A percentile compares a stretch with the other conserved stretches of the same genome.
Evolutionary conservation across 202 grass and related monocot genomes (phyloP).

Genomic region (Alloteropsis angusta): DNA sequence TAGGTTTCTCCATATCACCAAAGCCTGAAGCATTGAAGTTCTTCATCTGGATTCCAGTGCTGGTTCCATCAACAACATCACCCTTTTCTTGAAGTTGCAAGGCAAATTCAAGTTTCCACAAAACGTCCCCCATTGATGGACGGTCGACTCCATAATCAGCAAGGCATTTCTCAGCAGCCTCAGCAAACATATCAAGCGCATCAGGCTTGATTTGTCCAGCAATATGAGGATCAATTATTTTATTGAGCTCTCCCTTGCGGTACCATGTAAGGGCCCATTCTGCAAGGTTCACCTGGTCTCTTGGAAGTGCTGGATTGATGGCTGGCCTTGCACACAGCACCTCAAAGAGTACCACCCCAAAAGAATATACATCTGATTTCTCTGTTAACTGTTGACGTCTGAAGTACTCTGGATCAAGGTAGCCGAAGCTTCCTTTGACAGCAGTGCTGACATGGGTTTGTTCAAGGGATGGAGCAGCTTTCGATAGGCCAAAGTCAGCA

Average conservation of each 20-base stretch:
- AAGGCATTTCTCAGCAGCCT: slow-evolving; percentile 80
- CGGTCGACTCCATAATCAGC: slow-evolving; percentile 79
- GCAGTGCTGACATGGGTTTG: slow-evolving; percentile 88
- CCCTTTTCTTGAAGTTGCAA: slow-evolving; percentile 74
- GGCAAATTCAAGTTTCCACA: slow-evolving; percentile 87
- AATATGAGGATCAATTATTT: slow-evolving; percentile 65
- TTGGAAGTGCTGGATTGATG: slow-evolving; percentile 73
- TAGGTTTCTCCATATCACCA: slow-evolving; percentile 28
- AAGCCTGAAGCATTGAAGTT: slow-evolving; percentile 27
- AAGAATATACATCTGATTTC: slow-evolving; percentile 85
- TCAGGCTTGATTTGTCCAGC: slow-evolving; percentile 50
- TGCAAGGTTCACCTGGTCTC: slow-evolving; percentile 82
- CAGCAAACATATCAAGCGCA: slow-evolving; percentile 66
- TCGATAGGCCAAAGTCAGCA: slow-evolving; percentile 79
- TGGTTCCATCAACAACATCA: slow-evolving; percentile 33
- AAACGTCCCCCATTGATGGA: slow-evolving; percentile 79
- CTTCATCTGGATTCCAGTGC: slow-evolving; percentile 28
- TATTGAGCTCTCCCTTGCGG: slow-evolving; percentile 55
- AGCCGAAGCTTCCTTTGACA: slow-evolving; percentile 93
- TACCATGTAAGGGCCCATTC: slow-evolving; percentile 69
- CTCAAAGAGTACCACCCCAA: slow-evolving; percentile 82
- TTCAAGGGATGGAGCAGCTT: slow-evolving; percentile 62
- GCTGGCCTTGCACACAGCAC: slow-evolving; percentile 72
- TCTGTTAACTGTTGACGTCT: slow-evolving; percentile 78
- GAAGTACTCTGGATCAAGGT: slow-evolving; percentile 91